Evolutionary conservation across 805 yeast genomes (phyloP).

Genomic region (Spathaspora girioi): DNA sequence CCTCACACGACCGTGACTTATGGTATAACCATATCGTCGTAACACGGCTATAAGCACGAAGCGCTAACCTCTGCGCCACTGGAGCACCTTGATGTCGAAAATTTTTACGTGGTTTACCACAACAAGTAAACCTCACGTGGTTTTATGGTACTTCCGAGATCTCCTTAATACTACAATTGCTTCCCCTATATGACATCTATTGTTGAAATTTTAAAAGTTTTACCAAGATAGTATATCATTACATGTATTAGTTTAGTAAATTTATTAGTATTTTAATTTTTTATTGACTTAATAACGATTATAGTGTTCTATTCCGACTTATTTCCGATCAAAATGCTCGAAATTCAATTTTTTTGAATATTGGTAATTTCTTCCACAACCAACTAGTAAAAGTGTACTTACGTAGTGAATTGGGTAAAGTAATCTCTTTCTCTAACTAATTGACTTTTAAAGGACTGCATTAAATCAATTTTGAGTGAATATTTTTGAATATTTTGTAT

Average conservation of each 20-base stretch:
- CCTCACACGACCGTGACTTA: conserved; percentile 52
- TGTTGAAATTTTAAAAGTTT: background rate
- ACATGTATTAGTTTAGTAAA: background rate
- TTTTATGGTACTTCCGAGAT: background rate
- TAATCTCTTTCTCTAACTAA: too few species aligned
- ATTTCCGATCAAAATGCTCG: background rate
- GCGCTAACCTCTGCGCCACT: conserved; percentile 56
- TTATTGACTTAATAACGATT: background rate
- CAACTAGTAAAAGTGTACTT: background rate
- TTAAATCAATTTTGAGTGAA: background rate
- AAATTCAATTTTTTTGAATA: too few species aligned
- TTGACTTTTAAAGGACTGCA: too few species aligned
- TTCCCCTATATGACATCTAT: background rate
- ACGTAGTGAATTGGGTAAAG: background rate
- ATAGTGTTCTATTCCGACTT: background rate
- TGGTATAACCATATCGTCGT: conserved; percentile 42
- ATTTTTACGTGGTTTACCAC: background rate
- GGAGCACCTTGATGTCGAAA: conserved; percentile 24
- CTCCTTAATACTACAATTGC: background rate
- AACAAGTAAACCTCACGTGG: background rate
- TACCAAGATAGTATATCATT: too few species aligned
- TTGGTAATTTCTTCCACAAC: background rate
- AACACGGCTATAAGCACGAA: conserved; percentile 50
- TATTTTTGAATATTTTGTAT: background rate
- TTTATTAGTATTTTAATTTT: too few species aligned